Base-by-base conservation (phyloP, 208 protist genomes). In the Leishmania guyanensis region DNA sequence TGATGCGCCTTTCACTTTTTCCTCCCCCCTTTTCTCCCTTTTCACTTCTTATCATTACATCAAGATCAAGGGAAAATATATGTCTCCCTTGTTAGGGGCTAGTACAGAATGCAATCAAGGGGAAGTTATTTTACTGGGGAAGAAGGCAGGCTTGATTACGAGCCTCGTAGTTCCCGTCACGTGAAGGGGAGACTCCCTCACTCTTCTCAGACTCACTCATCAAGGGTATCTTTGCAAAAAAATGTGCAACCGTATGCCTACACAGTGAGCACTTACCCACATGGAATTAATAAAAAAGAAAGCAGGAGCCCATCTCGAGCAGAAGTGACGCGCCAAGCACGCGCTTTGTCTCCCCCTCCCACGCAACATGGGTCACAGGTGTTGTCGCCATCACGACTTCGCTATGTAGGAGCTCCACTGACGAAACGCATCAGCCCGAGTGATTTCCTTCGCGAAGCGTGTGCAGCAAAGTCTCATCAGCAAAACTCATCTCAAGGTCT, bases 351-450 rank as follows among this genome's bases (percentile, higher is more conserved):
- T n/a, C n/a, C 53, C 9, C 16, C 56, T 29, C 39, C n/a, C 10
- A 50, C 16, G 14, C 54, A 6, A 50, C 3, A 62, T 6, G 36
- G 10, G 9, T 48, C 74, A 8, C n/a, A 51, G 22, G 56, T 51
- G 36, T 16, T 79, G 20, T 79, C 60, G 5, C 48, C 76, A 8
- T 79, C 76, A 51, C 39, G 76, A 50, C 56, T 79, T 51, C 46
- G 16, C 62, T 79, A 79, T 71, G 76, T 71, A 36, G 76, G 76
- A 72, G 29, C 36, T 20, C 43, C 46, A 48, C 8, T 51, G 43
- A 29, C 43, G 50, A 69, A 51, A 54, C 39, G 33, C 43, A 29
- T 60, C 16, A 58, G n/a, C 36, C 64, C 64, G 29, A 16, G 29
- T 39, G 48, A 72, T 12, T 29, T 79, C 26, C 70, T 75, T 29